Evolutionary conservation across 768 basidiomycete genomes (phyloP).

Genomic region (Lenzites betulinus): DNA sequence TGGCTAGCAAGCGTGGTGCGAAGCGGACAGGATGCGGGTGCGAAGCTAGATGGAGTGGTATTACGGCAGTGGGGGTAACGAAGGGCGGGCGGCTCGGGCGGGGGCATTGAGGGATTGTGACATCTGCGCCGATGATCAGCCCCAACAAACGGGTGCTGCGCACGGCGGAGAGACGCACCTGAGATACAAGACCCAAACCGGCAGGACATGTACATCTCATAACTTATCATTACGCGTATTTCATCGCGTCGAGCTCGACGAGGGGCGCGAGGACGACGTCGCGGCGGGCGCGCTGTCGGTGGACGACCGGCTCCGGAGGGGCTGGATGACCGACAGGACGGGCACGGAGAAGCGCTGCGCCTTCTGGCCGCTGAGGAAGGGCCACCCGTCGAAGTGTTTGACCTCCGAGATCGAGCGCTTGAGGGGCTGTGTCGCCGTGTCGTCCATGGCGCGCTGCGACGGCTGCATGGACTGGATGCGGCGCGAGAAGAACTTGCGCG

Average conservation of each 20-base stretch:
- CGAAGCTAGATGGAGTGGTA: not conserved
- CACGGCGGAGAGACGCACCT: not conserved
- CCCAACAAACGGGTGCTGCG: too few relatives aligned
- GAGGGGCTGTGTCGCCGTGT: constrained; percentile 5
- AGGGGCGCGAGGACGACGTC: constrained; percentile 3
- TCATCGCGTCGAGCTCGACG: constrained; percentile 9
- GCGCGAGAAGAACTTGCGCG: constrained; percentile 10
- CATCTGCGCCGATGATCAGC: not conserved
- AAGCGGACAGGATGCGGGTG: not conserved
- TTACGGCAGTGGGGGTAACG: not conserved
- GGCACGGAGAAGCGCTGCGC: constrained; percentile 21
- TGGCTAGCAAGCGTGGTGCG: not conserved
- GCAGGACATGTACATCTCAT: constrained; percentile 4
- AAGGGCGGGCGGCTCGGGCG: not conserved
- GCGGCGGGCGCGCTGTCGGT: constrained; percentile 16
- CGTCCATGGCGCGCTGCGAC: constrained; percentile 11
- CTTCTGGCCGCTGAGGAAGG: constrained; percentile 16
- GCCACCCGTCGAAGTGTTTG: constrained; percentile 26
- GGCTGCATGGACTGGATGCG: constrained; percentile 31
- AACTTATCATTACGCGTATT: not conserved
- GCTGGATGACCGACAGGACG: constrained; percentile 15
- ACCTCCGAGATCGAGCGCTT: constrained; percentile 21
- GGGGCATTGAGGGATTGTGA: not conserved
- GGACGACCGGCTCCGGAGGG: constrained; percentile 5
- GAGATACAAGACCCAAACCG: constrained; percentile 5